Evolutionary conservation across 2,329 filamentous ascomycete species (phyloP), one percentile per base, ranked within the genome.

Genomic region (Torrubiellomyces zombiae): DNA sequence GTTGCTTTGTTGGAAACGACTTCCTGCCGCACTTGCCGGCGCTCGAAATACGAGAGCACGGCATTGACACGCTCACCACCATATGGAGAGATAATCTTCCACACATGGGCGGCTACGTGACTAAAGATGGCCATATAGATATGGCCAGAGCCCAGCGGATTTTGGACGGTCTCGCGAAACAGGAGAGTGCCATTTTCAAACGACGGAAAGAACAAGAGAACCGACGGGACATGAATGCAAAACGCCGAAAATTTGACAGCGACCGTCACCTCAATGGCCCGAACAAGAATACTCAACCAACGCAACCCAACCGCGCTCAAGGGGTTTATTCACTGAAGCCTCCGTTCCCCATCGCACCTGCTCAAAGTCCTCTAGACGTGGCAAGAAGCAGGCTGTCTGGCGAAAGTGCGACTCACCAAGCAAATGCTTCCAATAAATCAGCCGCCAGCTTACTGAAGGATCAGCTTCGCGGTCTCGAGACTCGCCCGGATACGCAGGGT

Each of bases 1-100:
- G 86, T 55, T 95, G 91, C 56, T 95, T 95, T 47, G 86, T 95
- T 28, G 86, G 86, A 37, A 98, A 98, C 51, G 91, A 98, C 58
- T 98, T 98, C 56, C 57, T 98, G 38, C 89, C 89, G 25, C 89
- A 98, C 61, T 60, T 98, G 30, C 89, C 89, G n/a, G 92, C 86
- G 41, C 64, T 98, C 30, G 89, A 95, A 49, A 95, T 98, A 47
- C 73, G 89, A 32, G 89, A 98, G 44, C 85, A 94, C 46, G 86
- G 86, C 24, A 98, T 98, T 44, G 86, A 98, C 45, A 91, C 85
- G 1, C 61, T 98, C 28, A 92, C 85, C 36, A 76, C 81, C n/a
- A 89, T 98, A 28, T 98, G 91, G 89, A 76, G 81, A 44, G 83
- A 94, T 38, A 92, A 91, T 34, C 60, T 95, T 12, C 77, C 83